Evolutionary conservation across 306 rosid species (phyloP).

Genomic region (Ormosia semicastrata): DNA sequence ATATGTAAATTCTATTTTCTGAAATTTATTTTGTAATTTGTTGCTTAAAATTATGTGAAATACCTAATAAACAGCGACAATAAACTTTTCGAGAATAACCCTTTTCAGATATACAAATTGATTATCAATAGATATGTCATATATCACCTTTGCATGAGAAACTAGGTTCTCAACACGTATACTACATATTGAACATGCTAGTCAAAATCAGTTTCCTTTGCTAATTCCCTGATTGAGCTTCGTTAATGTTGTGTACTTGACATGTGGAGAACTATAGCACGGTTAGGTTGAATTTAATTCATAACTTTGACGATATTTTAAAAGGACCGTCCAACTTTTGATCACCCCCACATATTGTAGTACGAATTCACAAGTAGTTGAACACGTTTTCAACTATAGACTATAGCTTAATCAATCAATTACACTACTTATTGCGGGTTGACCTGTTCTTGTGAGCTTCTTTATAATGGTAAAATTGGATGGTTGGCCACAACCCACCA

Average conservation of each 20-base stretch:
- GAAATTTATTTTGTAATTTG: too few relatives aligned
- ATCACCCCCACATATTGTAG: background rate
- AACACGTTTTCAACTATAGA: conserved; percentile 21
- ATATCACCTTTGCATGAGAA: too few relatives aligned
- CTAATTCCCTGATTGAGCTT: background rate
- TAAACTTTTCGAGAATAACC: too few relatives aligned
- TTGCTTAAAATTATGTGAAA: too few relatives aligned
- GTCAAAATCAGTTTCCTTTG: background rate
- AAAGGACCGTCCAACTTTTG: background rate
- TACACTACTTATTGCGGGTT: conserved; percentile 17
- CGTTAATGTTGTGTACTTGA: conserved; percentile 3
- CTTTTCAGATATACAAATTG: too few relatives aligned
- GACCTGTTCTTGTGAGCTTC: conserved; percentile 17
- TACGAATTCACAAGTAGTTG: background rate
- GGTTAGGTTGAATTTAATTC: background rate
- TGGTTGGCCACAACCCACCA: conserved; percentile 32
- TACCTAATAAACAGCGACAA: too few relatives aligned
- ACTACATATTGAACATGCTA: background rate
- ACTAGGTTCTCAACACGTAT: background rate
- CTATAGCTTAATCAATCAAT: conserved; percentile 30
- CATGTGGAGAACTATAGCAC: background rate
- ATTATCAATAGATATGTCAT: background rate
- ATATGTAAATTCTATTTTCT: too few relatives aligned
- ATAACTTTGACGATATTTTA: background rate
- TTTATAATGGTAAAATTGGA: conserved; percentile 2